A percentile compares a stretch with the other conserved stretches of the same genome.
Conservation (phyloP, 2,329 filamentous ascomycete genomes). For the Epichloe glyceriae region DNA sequence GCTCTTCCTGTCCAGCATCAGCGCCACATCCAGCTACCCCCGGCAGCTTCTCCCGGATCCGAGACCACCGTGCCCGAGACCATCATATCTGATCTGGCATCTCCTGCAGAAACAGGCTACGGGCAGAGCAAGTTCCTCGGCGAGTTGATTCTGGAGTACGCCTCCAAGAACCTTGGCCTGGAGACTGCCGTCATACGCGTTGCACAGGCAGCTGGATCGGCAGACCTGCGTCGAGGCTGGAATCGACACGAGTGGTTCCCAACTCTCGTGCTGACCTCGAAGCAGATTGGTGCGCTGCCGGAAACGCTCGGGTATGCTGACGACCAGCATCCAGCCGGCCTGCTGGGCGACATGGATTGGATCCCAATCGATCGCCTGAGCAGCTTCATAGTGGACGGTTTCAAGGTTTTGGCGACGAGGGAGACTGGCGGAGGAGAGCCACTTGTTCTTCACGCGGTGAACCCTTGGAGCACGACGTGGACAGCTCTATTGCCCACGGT, state of each 20-base stretch:
- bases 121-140: slow-evolving; percentile 6
- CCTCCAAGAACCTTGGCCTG: neutral
- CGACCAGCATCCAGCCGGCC: neutral
- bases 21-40: neutral
- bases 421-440: neutral
- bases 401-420: neutral
- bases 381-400: neutral
- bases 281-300: slow-evolving; percentile 3
- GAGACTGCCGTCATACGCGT: slow-evolving; percentile 2
- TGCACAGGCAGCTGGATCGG: slow-evolving; percentile 2
- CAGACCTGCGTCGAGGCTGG: slow-evolving; percentile 3
- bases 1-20: slow-evolving; percentile 7
- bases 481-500: slow-evolving; percentile 1
- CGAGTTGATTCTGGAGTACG: slow-evolving; percentile 3
- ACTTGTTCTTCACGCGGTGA: slow-evolving; percentile 4
- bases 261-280: slow-evolving; percentile 4
- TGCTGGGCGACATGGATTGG: slow-evolving; percentile 4
- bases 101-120: slow-evolving; percentile 1
- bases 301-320: slow-evolving; percentile 1
- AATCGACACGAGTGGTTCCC: slow-evolving; percentile 6
- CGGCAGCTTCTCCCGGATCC: neutral
- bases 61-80: neutral
- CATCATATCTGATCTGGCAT: neutral
- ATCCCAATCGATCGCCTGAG: slow-evolving; percentile 4
- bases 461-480: slow-evolving; percentile 4